Evolutionary conservation across 768 basidiomycete species (phyloP).

Genomic region (Lactifluus hygrophoroides): DNA sequence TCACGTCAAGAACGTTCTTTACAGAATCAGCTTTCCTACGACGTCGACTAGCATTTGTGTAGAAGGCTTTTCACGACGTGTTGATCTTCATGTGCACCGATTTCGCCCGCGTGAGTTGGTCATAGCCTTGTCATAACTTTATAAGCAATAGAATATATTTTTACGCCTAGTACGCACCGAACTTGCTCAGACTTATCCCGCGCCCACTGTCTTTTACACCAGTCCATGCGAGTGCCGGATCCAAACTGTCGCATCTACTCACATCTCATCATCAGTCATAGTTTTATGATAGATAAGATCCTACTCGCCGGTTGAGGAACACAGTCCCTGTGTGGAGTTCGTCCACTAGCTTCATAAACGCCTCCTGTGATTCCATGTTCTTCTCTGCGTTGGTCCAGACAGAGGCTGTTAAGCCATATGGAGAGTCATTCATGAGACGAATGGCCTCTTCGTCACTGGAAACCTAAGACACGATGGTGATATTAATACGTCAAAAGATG

Average conservation of each 20-base stretch:
- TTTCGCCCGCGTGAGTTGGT: conserved; percentile 76
- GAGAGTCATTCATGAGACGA: conserved; percentile 90
- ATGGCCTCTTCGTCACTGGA: conserved; percentile 83
- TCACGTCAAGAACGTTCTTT: background rate
- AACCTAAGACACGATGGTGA: conserved; percentile 37
- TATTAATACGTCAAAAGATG: background rate
- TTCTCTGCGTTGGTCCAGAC: conserved; percentile 77
- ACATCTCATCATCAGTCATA: conserved; percentile 7
- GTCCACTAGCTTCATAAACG: conserved; percentile 61
- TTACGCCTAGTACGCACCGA: conserved; percentile 44
- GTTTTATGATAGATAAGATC: background rate
- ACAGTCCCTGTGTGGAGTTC: conserved; percentile 86
- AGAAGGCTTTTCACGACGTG: conserved; percentile 27
- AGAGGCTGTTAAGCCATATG: conserved; percentile 89
- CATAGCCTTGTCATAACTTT: conserved; percentile 51
- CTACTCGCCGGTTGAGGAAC: conserved; percentile 69
- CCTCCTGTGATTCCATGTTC: conserved; percentile 51
- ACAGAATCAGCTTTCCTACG: background rate
- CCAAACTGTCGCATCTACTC: conserved; percentile 73
- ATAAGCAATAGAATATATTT: background rate
- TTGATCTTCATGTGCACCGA: conserved; percentile 78
- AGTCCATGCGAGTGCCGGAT: conserved; percentile 91
- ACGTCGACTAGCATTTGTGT: background rate
- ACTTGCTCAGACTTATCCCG: conserved; percentile 83
- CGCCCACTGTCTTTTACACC: conserved; percentile 91